Base-by-base conservation (phyloP, 169 alveolate species). In the Eimeria sp. region DNA sequence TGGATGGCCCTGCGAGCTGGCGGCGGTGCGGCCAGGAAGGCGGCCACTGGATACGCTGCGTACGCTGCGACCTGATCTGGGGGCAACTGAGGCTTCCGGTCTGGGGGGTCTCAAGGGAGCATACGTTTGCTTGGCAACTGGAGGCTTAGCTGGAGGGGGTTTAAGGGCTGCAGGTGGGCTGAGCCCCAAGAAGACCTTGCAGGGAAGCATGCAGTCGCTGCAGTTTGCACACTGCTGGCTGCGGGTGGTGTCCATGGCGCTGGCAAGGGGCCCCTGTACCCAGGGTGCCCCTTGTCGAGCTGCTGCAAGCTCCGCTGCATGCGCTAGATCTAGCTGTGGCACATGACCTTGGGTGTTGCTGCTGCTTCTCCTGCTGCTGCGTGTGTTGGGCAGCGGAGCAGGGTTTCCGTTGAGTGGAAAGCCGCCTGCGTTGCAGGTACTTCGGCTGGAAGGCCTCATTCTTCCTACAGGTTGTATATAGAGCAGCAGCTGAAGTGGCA, bases 191-290 rank as follows among this genome's bases (percentile, higher is more conserved):
- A 82, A 82, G 72, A 82, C 71, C 74, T 20, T 82, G 74, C 90
- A 82, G 46, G 90, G 90, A 6, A 82, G 90, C 90, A 82, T 82
- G 72, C 90, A 82, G 54, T 82, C 90, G 90, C 90, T 82, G 90
- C 90, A 82, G 90, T 56, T 82, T 11, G 90, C 90, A 37, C 60
- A 56, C 30, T 82, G 72, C 74, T 82, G 90, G 54, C 90, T 82
- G 37, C 90, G 68, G 49, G 90, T 82, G 72, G 90, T 82, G 3
- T 82, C 90, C 90, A 82, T 82, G 74, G 72, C 90, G 49, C 74
- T 82, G 56, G 90, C 54, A 54, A 56, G 90, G 64, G 54, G 58
- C n/a, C 68, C 72, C 33, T 54, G 64, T n/a, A 11, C 74, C 49
- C 30, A 37, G 20, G 40, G 90, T 33, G 72, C 72, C 52, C 90